phyloP scores from a whole-genome alignment of 176 grass and related monocot species.

The Poa annua region DNA sequence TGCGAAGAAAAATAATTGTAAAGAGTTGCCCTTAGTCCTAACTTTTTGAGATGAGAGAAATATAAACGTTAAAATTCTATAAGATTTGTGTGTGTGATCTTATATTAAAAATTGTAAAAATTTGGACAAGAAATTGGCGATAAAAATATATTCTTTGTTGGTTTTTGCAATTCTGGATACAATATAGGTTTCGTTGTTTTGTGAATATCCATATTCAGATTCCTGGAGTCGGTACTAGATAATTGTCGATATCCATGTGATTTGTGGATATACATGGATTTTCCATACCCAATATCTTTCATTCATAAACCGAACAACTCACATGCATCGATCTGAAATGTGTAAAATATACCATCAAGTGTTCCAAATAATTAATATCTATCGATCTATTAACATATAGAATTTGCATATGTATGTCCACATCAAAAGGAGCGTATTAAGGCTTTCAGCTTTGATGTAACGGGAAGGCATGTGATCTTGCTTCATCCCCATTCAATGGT shows the following conservation, averaged over 20 bases:
- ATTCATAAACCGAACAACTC: neutral
- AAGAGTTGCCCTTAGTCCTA: no score
- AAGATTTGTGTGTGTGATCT: neutral
- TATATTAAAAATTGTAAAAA: neutral
- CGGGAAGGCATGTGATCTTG: conserved; percentile 44
- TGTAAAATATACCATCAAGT: neutral
- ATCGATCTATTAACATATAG: neutral
- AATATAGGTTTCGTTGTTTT: neutral
- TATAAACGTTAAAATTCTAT: neutral
- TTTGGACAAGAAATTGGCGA: neutral
- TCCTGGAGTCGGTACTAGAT: neutral
- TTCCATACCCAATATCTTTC: neutral
- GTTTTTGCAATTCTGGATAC: neutral
- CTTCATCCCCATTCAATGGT: conserved; percentile 21
- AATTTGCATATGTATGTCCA: conserved; percentile 1
- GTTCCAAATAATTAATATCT: neutral
- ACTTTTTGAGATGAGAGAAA: neutral
- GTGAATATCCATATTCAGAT: neutral
- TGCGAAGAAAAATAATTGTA: neutral
- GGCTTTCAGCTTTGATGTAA: conserved; percentile 39
- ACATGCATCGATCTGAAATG: neutral
- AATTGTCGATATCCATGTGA: neutral
- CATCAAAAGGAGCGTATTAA: neutral
- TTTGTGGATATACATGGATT: neutral
- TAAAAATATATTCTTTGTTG: neutral